Evolutionary conservation across 306 rosid genomes (phyloP).

Genomic region (Alnus rubra): DNA sequence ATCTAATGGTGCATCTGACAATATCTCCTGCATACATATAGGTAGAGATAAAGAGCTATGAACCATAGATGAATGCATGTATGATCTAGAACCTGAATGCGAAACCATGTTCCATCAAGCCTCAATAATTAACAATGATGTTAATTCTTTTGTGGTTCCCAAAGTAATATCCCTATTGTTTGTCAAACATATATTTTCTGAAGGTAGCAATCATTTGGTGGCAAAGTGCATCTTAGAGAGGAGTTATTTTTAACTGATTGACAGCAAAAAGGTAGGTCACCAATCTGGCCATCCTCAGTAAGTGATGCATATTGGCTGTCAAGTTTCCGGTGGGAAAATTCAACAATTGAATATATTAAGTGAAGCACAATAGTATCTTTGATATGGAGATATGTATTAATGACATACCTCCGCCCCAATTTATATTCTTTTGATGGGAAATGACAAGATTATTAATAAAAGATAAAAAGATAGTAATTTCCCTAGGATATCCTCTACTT

Average conservation of each 20-base stretch:
- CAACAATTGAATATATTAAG: not conserved
- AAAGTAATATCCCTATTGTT: not conserved
- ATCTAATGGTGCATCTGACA: slow-evolving; percentile 70
- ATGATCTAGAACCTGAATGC: slow-evolving; percentile 12
- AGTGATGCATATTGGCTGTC: slow-evolving; percentile 1
- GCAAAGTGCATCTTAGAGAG: not conserved
- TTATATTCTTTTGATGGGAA: not conserved
- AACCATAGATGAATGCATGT: slow-evolving; percentile 25
- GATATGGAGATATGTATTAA: not conserved
- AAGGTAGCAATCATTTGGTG: not conserved
- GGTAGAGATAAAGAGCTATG: slow-evolving; percentile 26
- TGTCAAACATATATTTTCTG: not conserved
- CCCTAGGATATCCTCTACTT: not conserved
- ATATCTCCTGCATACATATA: slow-evolving; percentile 63
- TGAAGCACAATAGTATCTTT: not conserved
- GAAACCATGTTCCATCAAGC: slow-evolving; percentile 1
- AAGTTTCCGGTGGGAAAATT: not conserved
- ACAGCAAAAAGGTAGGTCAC: not conserved
- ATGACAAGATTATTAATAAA: not conserved
- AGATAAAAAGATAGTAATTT: not conserved
- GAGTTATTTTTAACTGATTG: not conserved
- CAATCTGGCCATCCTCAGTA: not conserved
- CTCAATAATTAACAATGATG: slow-evolving; percentile 10
- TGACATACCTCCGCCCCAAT: not conserved
- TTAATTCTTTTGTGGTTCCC: slow-evolving; percentile 15